A percentile compares a stretch with the other conserved stretches of the same genome.
phyloP scores from a whole-genome alignment of 495 filamentous ascomycete genomes.

The Neurospora sp. region DNA sequence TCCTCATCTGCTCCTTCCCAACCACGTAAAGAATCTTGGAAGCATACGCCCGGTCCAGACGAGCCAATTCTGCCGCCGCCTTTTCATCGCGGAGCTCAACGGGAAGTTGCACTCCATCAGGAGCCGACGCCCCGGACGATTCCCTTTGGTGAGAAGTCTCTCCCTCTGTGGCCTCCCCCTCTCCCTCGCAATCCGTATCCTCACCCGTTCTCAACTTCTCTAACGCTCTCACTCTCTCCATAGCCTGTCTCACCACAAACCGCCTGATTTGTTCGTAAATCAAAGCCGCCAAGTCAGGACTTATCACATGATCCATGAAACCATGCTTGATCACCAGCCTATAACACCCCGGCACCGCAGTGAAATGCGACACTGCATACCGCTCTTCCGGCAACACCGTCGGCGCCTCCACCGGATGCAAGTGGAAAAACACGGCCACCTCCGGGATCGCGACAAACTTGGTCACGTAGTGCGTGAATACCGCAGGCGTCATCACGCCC shows the following conservation, averaged over 20 bases:
- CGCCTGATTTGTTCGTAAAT: conserved; percentile 50
- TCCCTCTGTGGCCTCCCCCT: not conserved
- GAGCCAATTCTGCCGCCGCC: conserved; percentile 32
- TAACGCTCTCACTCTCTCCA: conserved; percentile 2
- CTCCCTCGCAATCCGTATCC: conserved; percentile 2
- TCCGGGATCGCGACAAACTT: conserved; percentile 51
- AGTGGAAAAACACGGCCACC: conserved; percentile 52
- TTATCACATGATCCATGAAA: conserved; percentile 59
- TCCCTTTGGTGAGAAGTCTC: not conserved
- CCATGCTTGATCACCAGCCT: conserved; percentile 58
- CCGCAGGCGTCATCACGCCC: conserved; percentile 41
- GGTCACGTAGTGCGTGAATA: conserved; percentile 53
- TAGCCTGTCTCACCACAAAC: conserved; percentile 34
- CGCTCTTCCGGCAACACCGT: conserved; percentile 34
- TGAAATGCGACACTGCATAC: conserved; percentile 28
- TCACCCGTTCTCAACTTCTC: conserved; percentile 4
- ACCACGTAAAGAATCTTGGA: conserved; percentile 57
- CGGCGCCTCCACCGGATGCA: conserved; percentile 45
- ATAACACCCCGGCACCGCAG: conserved; percentile 47
- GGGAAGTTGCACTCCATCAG: conserved; percentile 2
- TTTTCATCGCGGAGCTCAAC: conserved; percentile 26
- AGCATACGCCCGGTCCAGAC: conserved; percentile 47
- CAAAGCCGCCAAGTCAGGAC: conserved; percentile 46
- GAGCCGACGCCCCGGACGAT: not conserved
- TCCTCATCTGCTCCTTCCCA: conserved; percentile 61